Base-by-base conservation (phyloP, 177 flowering plant species). In the Vitis hybrid region DNA sequence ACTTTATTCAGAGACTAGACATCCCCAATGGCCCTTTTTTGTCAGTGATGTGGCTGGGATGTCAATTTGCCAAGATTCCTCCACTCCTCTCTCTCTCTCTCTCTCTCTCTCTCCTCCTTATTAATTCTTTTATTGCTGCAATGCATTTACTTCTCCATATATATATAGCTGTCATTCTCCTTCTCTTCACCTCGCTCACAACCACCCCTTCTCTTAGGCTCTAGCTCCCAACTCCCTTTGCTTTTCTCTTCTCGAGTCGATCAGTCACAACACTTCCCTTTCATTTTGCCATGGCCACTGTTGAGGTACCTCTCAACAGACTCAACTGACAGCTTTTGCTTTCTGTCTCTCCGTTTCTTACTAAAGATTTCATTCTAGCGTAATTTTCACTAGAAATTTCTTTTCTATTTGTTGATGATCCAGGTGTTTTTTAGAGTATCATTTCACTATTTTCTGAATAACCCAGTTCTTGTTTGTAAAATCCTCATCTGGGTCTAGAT, bases 271-370 rank as follows among this genome's bases (percentile, higher is more conserved):
- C 50, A n/a, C 15, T 27, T 50, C 15, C 62, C 60, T 14, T 73
- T 65, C 46, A 6, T 8, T 62, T 65, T 21, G 10, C 72, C 62
- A 83, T 83, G 87, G 87, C 87, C 79, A 64, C 72, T 14, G 75
- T 62, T 79, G 83, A 81, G 87, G 87, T 83, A 77, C 46, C 46
- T 35, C 6, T 35, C 46, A 35, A 35, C 52, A 54, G 12, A 48
- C 21, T 50, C 65, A 57, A n/a, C 35, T 1, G 10, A 1, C 18
- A 12, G 16, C 49, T 59, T 24, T 19, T 61, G n/a, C 12, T 11
- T 21, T 48, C 5, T 30, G 50, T 10, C 11, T 16, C 27, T 2
- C 27, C 27, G 27, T 24, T 24, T 24, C 27, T 24, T 24, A 24
- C 27, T 24, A 24, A 24, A 24, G 27, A 24, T 24, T 24, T 24